phyloP scores from a whole-genome alignment of 2,329 filamentous ascomycete species.

The Trichoderma sp. region DNA sequence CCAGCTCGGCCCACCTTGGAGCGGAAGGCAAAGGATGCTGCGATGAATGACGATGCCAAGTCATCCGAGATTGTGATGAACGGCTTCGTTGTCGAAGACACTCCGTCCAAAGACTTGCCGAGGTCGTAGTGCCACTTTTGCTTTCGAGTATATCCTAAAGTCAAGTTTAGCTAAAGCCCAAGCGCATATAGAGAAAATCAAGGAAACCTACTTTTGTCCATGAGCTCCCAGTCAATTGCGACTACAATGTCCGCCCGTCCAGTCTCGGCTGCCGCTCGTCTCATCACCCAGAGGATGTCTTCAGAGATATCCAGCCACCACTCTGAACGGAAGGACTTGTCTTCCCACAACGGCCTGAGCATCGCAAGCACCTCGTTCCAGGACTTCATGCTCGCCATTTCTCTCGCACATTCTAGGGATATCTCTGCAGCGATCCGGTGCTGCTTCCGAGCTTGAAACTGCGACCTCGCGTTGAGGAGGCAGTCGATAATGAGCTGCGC shows the following conservation, averaged over 20 bases:
- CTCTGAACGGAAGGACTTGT: slow-evolving; percentile 58
- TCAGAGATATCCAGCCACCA: slow-evolving; percentile 63
- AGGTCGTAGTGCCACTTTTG: slow-evolving; percentile 65
- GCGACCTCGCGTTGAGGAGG: slow-evolving; percentile 53
- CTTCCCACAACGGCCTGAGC: slow-evolving; percentile 60
- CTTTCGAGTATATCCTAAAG: slow-evolving; percentile 55
- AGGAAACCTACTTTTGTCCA: slow-evolving; percentile 56
- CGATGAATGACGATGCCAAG: slow-evolving; percentile 56
- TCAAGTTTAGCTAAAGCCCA: background rate
- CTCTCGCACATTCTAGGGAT: slow-evolving; percentile 58
- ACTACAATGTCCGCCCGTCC: slow-evolving; percentile 60
- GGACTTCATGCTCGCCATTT: slow-evolving; percentile 52
- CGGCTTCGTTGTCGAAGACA: slow-evolving; percentile 50
- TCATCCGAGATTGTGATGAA: slow-evolving; percentile 55
- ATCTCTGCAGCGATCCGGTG: slow-evolving; percentile 57
- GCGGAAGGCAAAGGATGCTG: slow-evolving; percentile 60
- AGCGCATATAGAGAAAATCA: too few species aligned
- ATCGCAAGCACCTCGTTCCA: slow-evolving; percentile 59
- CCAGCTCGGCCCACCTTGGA: slow-evolving; percentile 63
- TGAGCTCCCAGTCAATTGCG: slow-evolving; percentile 66
- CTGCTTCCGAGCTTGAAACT: slow-evolving; percentile 60
- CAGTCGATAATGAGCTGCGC: slow-evolving; percentile 56
- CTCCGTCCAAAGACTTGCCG: slow-evolving; percentile 56
- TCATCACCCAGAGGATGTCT: slow-evolving; percentile 63
- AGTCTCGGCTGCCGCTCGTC: slow-evolving; percentile 56